Evolutionary conservation across 257 asterid genomes (phyloP), one percentile per base, ranked within the genome.

Genomic region (Handroanthus guayacan): DNA sequence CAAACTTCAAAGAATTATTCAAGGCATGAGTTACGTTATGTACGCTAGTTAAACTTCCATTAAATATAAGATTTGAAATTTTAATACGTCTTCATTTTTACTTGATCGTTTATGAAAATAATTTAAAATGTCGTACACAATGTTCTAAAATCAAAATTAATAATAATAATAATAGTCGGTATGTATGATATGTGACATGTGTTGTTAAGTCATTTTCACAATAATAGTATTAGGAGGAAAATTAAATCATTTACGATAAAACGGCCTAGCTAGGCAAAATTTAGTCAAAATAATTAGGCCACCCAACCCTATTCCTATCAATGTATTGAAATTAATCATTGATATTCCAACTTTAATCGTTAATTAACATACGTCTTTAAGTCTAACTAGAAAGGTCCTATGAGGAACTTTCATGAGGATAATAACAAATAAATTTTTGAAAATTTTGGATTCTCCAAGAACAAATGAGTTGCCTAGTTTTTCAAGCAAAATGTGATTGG

Each of bases 281-380:
- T 47, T 64, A 74, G 89, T 80, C 85, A 85, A 85, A 76, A 47
- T 80, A 82, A 80, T 82, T 85, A 82, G 89, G 85, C 89, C 85
- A 80, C 86, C 88, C 78, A 82, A 81, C 78, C 67, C 67, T 11
- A 62, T 25, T 44, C 44, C 51, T 13, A 62, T 39, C 73, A n/a
- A 44, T 56, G 20, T 54, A 48, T 48, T 44, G 60, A 45, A 47
- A 55, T 37, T 71, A 71, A 78, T 58, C 67, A 76, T 75, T 75
- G 57, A 72, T 58, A 64, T 17, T 68, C 17, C 34, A 56, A 78
- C 69, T 45, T 48, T 74, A 16, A 38, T 5, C 63, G 7, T 62
- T 67, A 3, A 25, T 52, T 79, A 39, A 54, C 61, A 2, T 34
- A 6, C 56, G 41, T n/a, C 67, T 7, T 65, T 41, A 55, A 41